Base-by-base conservation (phyloP, 805 yeast species). In the Kodamaea restingae region DNA sequence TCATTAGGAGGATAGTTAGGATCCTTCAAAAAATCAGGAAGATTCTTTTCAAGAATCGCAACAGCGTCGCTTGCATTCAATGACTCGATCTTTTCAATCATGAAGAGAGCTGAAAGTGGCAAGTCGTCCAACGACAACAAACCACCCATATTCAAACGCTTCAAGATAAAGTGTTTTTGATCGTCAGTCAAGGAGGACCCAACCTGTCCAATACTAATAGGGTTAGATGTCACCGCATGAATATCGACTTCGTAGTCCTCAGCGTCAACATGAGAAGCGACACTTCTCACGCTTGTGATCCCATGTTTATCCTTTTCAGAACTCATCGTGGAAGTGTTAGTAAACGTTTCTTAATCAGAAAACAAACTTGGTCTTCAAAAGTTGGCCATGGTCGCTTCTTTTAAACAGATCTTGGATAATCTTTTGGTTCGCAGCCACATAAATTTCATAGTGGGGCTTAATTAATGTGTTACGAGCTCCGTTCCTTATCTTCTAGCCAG, bases 11-110 rank as follows among this genome's bases (percentile, higher is more conserved):
- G 70, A 42, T 76, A 61, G 48, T 75, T 75, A 28, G 69, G 67
- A 50, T 78, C 83, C 36, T 63, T 70, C 7, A 47, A 49, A 45
- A 73, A 77, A 14, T 67, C 62, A 0, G 48, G 63, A 3, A 68
- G 42, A 4, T 73, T 66, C 11, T 61, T 58, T 20, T 54, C 48
- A 29, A 78, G 53, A 29, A 74, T 63, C 5, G 55, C 57, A 1
- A 65, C 25, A 0, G 77, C 67, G 34, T 71, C 73, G 1, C 60
- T 65, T 11, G 58, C 47, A 5, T 61, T 37, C 47, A 70, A 44
- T 21, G 48, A 35, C 33, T 55, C 60, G 21, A 64, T 56, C 40
- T 61, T 59, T 15, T 39, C 42, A 15, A 63, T 43, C 56, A 64
- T 58, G 35, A 53, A 58, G 0, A 59, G 35, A 12, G 56, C 63